A percentile compares a stretch with the other conserved stretches of the same genome.
These are phyloP conservation scores for Sapria himalayana DNA, from an alignment of 345 rosid species.

Conservation along the genomic window DNA sequence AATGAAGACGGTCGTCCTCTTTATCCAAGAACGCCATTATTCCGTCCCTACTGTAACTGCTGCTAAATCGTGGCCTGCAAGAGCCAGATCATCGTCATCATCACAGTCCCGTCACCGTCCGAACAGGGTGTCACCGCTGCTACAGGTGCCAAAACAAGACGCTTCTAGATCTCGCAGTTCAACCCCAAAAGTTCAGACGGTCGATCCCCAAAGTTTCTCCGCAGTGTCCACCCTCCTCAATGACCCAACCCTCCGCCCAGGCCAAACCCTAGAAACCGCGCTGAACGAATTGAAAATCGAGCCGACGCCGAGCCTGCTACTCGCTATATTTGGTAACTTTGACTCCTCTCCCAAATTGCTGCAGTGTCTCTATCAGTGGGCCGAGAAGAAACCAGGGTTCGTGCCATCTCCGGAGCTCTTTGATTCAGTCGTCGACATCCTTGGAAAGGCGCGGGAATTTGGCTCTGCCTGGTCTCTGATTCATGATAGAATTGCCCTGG, in stretches of 20 bases:
- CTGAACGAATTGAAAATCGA: slow-evolving; percentile 31
- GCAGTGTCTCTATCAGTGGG: slow-evolving; percentile 45
- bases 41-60: too few species aligned
- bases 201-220: too few species aligned
- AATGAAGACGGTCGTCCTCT: too few species aligned
- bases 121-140: too few species aligned
- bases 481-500: slow-evolving; percentile 30
- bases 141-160: too few species aligned
- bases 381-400: slow-evolving; percentile 42
- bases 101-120: too few species aligned
- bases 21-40: too few species aligned
- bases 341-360: slow-evolving; percentile 49
- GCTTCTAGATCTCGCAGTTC: too few species aligned
- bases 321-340: slow-evolving; percentile 31
- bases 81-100: too few species aligned
- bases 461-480: slow-evolving; percentile 54
- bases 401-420: slow-evolving; percentile 22
- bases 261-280: slow-evolving; percentile 27
- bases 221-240: slow-evolving; percentile 29
- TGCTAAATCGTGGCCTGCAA: too few species aligned
- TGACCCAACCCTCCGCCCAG: slow-evolving; percentile 18
- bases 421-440: slow-evolving; percentile 24
- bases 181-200: too few species aligned
- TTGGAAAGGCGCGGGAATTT: slow-evolving; percentile 49
- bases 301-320: slow-evolving; percentile 27